Conservation (phyloP, 352 stramenopile genomes). For the Globisporangium perplexum region DNA sequence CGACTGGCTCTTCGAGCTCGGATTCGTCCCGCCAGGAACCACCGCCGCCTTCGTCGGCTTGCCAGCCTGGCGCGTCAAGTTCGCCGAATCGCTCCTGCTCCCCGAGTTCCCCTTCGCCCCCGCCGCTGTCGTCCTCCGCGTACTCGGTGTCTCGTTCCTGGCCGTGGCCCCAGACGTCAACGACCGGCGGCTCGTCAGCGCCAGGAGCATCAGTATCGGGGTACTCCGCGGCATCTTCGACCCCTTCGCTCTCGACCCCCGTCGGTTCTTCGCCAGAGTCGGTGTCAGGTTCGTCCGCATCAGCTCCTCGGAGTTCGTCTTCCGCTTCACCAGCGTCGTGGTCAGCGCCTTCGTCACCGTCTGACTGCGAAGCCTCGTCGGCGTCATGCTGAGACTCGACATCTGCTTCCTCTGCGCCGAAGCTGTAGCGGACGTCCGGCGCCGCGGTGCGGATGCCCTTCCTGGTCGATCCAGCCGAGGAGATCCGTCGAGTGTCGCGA, state of each 20-base stretch:
- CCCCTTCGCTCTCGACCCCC: not conserved
- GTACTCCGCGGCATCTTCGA: not conserved
- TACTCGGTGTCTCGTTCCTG: not conserved
- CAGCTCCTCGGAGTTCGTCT: not conserved
- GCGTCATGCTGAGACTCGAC: not conserved
- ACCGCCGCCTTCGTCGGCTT: not conserved
- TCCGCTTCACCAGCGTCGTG: not conserved
- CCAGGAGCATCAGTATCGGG: not conserved
- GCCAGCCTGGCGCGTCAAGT: not conserved
- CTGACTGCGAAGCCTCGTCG: not conserved
- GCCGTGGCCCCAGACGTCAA: not conserved
- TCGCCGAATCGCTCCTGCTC: not conserved
- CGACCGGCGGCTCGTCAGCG: not conserved
- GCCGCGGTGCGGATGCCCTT: not conserved
- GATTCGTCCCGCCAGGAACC: not conserved
- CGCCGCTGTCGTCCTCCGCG: not conserved
- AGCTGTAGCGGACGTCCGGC: not conserved
- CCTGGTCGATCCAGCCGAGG: conserved; percentile 9
- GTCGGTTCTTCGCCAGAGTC: not conserved
- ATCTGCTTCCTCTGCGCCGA: not conserved
- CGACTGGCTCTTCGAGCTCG: not conserved
- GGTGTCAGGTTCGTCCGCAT: not conserved
- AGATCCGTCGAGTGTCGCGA: conserved; percentile 5
- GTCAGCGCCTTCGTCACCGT: not conserved
- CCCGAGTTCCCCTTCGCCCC: not conserved